Percentiles rank a stretch among this genome's conserved stretches.
phyloP scores from a whole-genome alignment of 768 basidiomycete species.

The Lentinula lateritia region DNA sequence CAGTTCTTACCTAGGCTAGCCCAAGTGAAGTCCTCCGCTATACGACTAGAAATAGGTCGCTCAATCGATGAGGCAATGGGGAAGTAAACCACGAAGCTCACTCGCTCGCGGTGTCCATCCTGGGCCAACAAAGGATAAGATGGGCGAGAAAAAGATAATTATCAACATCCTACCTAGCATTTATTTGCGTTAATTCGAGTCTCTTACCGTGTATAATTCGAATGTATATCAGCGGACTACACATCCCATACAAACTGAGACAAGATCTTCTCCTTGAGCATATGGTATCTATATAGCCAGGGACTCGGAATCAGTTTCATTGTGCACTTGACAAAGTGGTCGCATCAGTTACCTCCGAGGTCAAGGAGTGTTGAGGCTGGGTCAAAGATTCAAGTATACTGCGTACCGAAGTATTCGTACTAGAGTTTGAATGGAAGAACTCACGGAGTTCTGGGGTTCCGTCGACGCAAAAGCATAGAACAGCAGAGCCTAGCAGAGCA shows the following conservation, averaged over 20 bases:
- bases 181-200: not conserved
- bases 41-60: not conserved
- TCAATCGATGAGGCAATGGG: not conserved
- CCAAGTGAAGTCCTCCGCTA: slow-evolving; percentile 1
- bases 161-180: not conserved
- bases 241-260: not conserved
- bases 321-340: not conserved
- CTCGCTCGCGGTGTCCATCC: slow-evolving; percentile 2
- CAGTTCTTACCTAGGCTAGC: not conserved
- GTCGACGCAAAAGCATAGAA: too few species aligned
- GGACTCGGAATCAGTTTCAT: not conserved
- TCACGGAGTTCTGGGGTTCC: too few species aligned
- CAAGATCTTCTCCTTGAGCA: not conserved
- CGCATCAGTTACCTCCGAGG: not conserved
- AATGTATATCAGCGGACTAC: not conserved
- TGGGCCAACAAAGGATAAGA: not conserved
- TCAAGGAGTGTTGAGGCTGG: too few species aligned
- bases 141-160: not conserved
- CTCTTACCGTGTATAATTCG: not conserved
- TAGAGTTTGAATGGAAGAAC: too few species aligned
- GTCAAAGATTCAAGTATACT: too few species aligned
- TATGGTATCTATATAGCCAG: not conserved
- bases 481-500: too few species aligned
- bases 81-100: not conserved
- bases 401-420: too few species aligned